Base-by-base conservation (phyloP, 768 basidiomycete genomes). In the Pleurotus cornucopiae region DNA sequence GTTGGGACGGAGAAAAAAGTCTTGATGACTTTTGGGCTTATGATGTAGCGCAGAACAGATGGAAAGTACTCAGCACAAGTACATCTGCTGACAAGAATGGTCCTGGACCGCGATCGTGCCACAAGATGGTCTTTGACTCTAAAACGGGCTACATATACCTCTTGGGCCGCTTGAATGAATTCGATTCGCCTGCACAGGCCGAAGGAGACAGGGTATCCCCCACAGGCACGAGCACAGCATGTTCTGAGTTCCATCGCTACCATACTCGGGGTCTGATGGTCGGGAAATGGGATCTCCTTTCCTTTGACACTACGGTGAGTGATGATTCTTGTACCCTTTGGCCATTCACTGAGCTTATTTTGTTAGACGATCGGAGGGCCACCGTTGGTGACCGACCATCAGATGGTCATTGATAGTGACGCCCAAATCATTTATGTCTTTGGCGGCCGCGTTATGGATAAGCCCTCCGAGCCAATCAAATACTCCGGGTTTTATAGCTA, bases 21-120 rank as follows among this genome's bases (percentile, higher is more conserved):
- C 71, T 92, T 26, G 86, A 88, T 63, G 90, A 93, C 66, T 86
- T 91, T 59, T 92, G 90, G 90, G 74, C 77, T 41, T 91, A 88
- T 63, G 75, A 76, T 58, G 78, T 89, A 63, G 72, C 70, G 30
- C 71, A 77, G 6, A 80, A 84, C 49, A 72, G 74, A 49, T 93
- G 90, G 90, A 71, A 69, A 5, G 61, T 84, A 16, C 71, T 91
- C 44, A 83, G 83, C 57, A 72, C 74, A 18, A 75, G 72, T 41
- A 85, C 86, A 0, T 72, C 78, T 0, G 62, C 69, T 21, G 84
- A 88, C 37, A 72, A 72, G 54, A 82, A 86, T 52, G 89, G 88
- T 0, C 90, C 90, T 6, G 79, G 81, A 1, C 76, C 87, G 3
- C 75, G 90, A 25, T 84, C 84, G 6, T 91, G 90, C 63, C 91